Evolutionary conservation across 768 basidiomycete species (phyloP).

Genomic region (Candolleomyces aberdarensis): DNA sequence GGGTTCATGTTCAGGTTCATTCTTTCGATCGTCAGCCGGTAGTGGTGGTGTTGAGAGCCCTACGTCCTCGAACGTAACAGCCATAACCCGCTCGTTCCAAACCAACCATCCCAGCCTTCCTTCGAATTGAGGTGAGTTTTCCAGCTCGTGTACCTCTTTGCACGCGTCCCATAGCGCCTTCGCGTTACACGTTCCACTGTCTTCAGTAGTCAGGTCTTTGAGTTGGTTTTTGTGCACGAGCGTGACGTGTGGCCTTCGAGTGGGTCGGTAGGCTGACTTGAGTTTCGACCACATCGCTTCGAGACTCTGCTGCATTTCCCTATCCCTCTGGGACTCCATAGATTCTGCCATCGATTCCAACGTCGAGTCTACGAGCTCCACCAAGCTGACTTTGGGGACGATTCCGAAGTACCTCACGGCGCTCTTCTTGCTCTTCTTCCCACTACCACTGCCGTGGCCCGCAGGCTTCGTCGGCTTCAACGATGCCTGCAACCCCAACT

Average conservation of each 20-base stretch:
- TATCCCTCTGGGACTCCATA: conserved; percentile 21
- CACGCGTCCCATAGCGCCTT: conserved; percentile 49
- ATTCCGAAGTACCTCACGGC: conserved; percentile 76
- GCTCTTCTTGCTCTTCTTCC: conserved; percentile 28
- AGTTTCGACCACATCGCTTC: conserved; percentile 49
- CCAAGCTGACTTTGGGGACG: conserved; percentile 65
- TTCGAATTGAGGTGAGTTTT: conserved; percentile 50
- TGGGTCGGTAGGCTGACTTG: conserved; percentile 42
- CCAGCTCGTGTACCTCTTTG: conserved; percentile 32
- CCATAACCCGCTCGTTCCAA: conserved; percentile 82
- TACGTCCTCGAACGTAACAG: conserved; percentile 66
- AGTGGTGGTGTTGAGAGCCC: conserved; percentile 21
- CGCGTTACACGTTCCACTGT: conserved; percentile 5
- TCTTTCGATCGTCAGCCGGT: background rate
- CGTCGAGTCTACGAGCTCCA: conserved; percentile 38
- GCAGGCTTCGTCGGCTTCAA: background rate
- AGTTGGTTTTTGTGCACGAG: conserved; percentile 67
- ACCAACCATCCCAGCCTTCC: conserved; percentile 61
- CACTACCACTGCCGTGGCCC: conserved; percentile 27
- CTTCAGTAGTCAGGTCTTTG: conserved; percentile 7
- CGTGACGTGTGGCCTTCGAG: conserved; percentile 77
- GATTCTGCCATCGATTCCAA: conserved; percentile 24
- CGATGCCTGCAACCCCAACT: background rate
- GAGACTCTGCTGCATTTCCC: conserved; percentile 12
- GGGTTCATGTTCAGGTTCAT: too few species aligned